Evolutionary conservation across 2,329 filamentous ascomycete species (phyloP).

Genomic region (Colletotrichum musae): DNA sequence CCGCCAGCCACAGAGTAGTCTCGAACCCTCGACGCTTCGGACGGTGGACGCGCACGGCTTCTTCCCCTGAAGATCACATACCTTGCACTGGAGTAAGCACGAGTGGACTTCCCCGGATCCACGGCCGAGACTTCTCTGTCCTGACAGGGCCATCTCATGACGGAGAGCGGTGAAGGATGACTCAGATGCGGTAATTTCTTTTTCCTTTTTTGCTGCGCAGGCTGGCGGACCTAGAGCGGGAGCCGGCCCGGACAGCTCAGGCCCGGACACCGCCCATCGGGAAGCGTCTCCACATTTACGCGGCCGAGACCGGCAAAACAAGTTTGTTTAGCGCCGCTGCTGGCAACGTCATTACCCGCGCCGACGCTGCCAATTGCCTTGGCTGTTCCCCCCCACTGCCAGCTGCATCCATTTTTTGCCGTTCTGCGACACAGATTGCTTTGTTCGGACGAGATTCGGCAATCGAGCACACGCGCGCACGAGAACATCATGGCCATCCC

Average conservation of each 20-base stretch:
- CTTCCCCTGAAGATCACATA: slow-evolving; percentile 17
- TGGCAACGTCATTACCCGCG: slow-evolving; percentile 24
- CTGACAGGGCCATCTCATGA: neutral
- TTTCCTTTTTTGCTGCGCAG: neutral
- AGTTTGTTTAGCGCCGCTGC: slow-evolving; percentile 38
- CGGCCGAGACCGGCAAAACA: slow-evolving; percentile 38
- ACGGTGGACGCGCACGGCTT: slow-evolving; percentile 16
- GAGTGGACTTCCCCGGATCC: slow-evolving; percentile 6
- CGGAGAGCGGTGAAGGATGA: neutral
- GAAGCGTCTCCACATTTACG: slow-evolving; percentile 16
- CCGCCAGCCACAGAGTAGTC: neutral
- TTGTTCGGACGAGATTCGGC: neutral
- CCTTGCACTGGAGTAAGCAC: neutral
- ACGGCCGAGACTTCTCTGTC: neutral
- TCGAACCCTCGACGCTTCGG: neutral
- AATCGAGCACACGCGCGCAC: neutral
- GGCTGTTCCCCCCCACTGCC: slow-evolving; percentile 5
- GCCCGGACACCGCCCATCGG: slow-evolving; percentile 9
- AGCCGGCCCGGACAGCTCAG: slow-evolving; percentile 23
- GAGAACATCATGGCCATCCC: slow-evolving; percentile 37
- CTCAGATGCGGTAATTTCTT: neutral
- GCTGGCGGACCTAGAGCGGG: slow-evolving; percentile 13
- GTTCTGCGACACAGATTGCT: slow-evolving; percentile 6
- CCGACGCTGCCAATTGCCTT: slow-evolving; percentile 7
- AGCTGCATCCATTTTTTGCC: slow-evolving; percentile 16